These are phyloP conservation scores for Podila minutissima DNA, from an alignment of 192 early-diverging fungal species.

Conservation along the genomic window DNA sequence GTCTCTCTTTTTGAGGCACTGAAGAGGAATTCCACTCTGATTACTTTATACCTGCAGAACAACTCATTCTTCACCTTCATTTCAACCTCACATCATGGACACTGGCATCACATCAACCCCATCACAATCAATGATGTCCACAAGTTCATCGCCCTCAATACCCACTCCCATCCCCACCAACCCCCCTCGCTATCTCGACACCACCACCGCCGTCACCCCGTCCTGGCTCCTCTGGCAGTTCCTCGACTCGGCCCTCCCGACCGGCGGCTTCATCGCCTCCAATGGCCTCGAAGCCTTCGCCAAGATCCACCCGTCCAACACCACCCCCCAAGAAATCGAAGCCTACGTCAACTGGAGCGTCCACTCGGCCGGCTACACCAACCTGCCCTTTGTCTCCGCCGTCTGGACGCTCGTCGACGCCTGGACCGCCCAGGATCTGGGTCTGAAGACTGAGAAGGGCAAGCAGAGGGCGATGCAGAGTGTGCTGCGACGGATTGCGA, in stretches of 20 bases:
- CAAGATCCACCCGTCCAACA: conserved; percentile 56
- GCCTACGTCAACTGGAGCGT: conserved; percentile 71
- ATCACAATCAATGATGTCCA: background rate
- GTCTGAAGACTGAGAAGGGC: conserved; percentile 25
- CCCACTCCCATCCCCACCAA: background rate
- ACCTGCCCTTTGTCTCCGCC: conserved; percentile 74
- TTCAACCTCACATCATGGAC: too few relatives aligned
- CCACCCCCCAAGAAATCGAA: conserved; percentile 27
- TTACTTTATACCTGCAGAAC: too few relatives aligned
- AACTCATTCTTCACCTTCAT: too few relatives aligned
- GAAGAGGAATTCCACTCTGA: too few relatives aligned
- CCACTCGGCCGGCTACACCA: conserved; percentile 74
- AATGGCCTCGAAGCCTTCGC: conserved; percentile 88
- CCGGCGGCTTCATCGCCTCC: conserved; percentile 95
- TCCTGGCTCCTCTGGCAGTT: conserved; percentile 86
- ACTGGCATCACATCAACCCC: too few relatives aligned
- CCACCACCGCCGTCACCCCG: conserved; percentile 13
- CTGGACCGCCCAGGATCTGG: conserved; percentile 19
- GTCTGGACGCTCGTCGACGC: conserved; percentile 53
- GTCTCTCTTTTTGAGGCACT: too few relatives aligned
- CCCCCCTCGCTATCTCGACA: background rate
- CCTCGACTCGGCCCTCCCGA: conserved; percentile 93
- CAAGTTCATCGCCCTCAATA: background rate
- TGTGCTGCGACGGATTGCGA: conserved; percentile 44
- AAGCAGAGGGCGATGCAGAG: conserved; percentile 37